A percentile compares a stretch with the other conserved stretches of the same genome.
Conservation (phyloP, 805 yeast species). For the Lachancea sp. region DNA sequence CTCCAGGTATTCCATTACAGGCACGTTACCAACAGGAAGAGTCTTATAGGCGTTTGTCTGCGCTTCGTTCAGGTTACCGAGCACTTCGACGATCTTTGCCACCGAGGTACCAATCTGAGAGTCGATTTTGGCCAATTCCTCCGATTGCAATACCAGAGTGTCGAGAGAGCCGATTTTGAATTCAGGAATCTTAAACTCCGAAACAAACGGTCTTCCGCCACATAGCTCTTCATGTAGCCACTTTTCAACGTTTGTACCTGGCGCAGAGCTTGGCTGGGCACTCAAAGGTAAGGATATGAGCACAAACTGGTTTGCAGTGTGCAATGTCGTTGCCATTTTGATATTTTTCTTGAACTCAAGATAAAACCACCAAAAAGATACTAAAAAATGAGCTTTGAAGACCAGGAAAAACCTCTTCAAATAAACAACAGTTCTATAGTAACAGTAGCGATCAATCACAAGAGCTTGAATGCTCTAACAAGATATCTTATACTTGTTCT, state of each 20-base stretch:
- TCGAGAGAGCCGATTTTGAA: constrained; percentile 95
- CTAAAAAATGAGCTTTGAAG: not conserved
- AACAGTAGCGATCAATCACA: too few relatives aligned
- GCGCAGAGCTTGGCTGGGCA: constrained; percentile 47
- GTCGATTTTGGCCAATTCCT: constrained; percentile 80
- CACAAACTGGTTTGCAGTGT: constrained; percentile 34
- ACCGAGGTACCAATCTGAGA: constrained; percentile 65
- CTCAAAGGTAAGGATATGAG: constrained; percentile 50
- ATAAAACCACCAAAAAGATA: not conserved
- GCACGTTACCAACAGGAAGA: constrained; percentile 47
- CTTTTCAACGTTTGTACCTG: constrained; percentile 34
- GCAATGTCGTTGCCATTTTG: constrained; percentile 26
- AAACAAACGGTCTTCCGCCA: constrained; percentile 53
- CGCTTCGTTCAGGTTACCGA: constrained; percentile 41
- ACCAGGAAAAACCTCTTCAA: not conserved
- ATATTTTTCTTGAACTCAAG: not conserved
- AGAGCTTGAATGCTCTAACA: too few relatives aligned
- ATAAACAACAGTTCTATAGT: too few relatives aligned
- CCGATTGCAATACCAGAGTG: constrained; percentile 82
- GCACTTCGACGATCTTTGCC: constrained; percentile 68
- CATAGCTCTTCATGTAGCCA: constrained; percentile 53
- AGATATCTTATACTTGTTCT: too few relatives aligned
- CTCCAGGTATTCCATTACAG: constrained; percentile 54
- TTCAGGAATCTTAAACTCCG: constrained; percentile 60
- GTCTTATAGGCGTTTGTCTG: constrained; percentile 44